phyloP scores from a whole-genome alignment of 1,284 basidiomycete species.

The Malassezia globosa region DNA sequence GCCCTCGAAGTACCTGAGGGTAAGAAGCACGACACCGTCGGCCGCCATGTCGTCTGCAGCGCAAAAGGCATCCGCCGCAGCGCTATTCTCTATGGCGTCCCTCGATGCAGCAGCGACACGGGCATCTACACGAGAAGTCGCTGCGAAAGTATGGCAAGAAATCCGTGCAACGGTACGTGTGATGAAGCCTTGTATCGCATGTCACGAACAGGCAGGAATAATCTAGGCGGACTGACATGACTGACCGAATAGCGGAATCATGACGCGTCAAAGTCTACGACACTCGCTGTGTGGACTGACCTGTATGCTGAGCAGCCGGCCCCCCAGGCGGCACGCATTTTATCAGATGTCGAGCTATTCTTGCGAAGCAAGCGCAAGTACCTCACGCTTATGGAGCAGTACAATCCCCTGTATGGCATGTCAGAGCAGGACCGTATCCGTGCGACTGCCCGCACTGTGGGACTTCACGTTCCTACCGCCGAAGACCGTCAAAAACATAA shows the following conservation, averaged over 20 bases:
- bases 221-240: too few relatives aligned
- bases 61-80: constrained; percentile 6
- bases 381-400: constrained; percentile 49
- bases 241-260: constrained; percentile 5
- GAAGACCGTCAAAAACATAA: too few relatives aligned
- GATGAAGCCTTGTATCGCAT: not conserved
- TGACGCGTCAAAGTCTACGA: not conserved
- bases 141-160: constrained; percentile 1
- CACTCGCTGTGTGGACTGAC: not conserved
- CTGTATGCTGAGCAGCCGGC: not conserved
- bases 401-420: constrained; percentile 71
- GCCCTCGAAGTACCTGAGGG: too few relatives aligned
- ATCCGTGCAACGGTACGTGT: constrained; percentile 10
- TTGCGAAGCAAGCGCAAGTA: constrained; percentile 15
- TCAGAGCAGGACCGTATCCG: constrained; percentile 65
- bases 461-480: constrained; percentile 51
- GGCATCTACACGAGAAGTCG: constrained; percentile 5
- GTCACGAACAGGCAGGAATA: too few relatives aligned
- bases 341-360: constrained; percentile 11
- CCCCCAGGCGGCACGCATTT: not conserved
- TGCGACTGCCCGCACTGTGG: constrained; percentile 74
- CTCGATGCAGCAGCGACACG: constrained; percentile 10
- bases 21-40: too few relatives aligned
- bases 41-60: constrained; percentile 6
- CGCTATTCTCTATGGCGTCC: constrained; percentile 11